Conservation (phyloP, 345 rosid species). For the Camelina sativa region DNA sequence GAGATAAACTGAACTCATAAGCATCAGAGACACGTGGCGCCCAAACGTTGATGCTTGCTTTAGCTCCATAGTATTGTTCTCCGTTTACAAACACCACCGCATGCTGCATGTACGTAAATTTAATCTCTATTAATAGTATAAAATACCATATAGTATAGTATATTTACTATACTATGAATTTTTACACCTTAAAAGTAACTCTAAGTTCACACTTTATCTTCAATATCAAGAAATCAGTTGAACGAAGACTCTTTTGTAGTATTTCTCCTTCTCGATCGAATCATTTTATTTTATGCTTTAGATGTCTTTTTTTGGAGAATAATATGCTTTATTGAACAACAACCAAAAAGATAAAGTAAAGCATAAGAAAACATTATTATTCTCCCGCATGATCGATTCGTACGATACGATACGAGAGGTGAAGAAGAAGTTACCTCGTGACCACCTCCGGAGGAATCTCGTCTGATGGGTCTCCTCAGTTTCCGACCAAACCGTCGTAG, state of each 20-base stretch:
- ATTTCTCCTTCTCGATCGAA: conserved; percentile 24
- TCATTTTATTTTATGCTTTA: conserved; percentile 26
- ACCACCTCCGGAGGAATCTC: conserved; percentile 88
- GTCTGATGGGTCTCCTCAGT: conserved; percentile 68
- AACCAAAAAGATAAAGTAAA: conserved; percentile 38
- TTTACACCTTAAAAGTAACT: background rate
- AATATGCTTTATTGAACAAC: conserved; percentile 35
- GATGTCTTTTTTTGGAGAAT: conserved; percentile 26
- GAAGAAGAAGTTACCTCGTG: conserved; percentile 74
- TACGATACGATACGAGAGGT: conserved; percentile 13
- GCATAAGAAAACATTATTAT: conserved; percentile 30
- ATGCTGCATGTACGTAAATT: conserved; percentile 58
- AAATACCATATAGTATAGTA: background rate
- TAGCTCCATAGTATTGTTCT: conserved; percentile 90
- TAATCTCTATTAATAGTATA: background rate
- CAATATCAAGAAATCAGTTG: conserved; percentile 30
- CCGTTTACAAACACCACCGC: conserved; percentile 95
- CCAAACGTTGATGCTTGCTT: conserved; percentile 94
- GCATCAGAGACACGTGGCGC: conserved; percentile 72
- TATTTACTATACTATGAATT: background rate
- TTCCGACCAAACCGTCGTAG: conserved; percentile 74
- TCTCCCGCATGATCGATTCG: conserved; percentile 28
- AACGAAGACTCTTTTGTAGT: conserved; percentile 1
- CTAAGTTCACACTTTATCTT: conserved; percentile 10
- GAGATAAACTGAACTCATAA: conserved; percentile 92